These are phyloP conservation scores for Lepidium africanum DNA, from an alignment of 345 rosid genomes.

Conservation along the genomic window DNA sequence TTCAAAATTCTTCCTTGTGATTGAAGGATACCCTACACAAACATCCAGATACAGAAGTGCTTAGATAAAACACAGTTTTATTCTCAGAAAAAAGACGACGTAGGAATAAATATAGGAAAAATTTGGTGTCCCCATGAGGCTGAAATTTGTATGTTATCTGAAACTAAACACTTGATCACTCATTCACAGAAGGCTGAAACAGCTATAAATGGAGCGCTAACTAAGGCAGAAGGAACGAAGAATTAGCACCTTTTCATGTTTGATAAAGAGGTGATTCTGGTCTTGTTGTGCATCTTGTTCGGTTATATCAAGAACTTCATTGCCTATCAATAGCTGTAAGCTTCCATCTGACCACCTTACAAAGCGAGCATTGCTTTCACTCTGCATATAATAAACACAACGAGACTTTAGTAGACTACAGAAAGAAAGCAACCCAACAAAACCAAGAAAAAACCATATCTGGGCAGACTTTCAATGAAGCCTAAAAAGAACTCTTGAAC, in stretches of 20 bases:
- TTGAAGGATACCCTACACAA: slow-evolving; percentile 89
- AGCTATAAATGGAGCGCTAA: neutral
- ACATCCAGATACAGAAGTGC: neutral
- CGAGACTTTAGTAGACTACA: slow-evolving; percentile 10
- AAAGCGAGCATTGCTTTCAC: slow-evolving; percentile 96
- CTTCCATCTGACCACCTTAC: slow-evolving; percentile 99
- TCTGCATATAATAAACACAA: slow-evolving; percentile 39
- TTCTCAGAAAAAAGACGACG: neutral
- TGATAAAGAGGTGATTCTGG: slow-evolving; percentile 86
- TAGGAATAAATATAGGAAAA: neutral
- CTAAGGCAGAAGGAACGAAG: neutral
- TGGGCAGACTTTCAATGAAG: neutral
- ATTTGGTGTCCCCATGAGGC: neutral
- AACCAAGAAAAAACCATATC: neutral
- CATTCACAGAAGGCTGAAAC: neutral
- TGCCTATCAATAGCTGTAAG: slow-evolving; percentile 86
- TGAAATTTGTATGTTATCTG: neutral
- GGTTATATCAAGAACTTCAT: slow-evolving; percentile 96
- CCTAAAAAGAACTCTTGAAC: slow-evolving; percentile 4
- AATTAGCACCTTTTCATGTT: slow-evolving; percentile 78
- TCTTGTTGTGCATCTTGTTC: slow-evolving; percentile 90
- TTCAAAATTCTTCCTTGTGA: slow-evolving; percentile 91
- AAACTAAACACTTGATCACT: neutral
- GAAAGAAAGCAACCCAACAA: neutral
- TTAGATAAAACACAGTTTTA: neutral